phyloP scores from a whole-genome alignment of 176 grass and related monocot species.

The Miscanthus lutarioriparius region DNA sequence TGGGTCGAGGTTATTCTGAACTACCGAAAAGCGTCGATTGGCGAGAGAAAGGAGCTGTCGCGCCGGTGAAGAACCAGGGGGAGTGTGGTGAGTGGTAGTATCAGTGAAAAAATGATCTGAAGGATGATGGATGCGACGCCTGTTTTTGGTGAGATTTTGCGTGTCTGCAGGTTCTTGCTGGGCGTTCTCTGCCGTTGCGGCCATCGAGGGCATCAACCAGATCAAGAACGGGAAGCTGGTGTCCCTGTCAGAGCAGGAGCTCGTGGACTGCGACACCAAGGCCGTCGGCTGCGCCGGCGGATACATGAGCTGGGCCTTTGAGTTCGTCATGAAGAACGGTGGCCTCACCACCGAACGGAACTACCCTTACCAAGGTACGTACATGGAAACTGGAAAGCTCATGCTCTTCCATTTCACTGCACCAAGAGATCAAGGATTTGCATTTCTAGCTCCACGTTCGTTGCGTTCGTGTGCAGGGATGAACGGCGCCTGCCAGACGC shows the following conservation, averaged over 20 bases:
- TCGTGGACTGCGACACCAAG: constrained; percentile 58
- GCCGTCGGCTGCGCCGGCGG: constrained; percentile 55
- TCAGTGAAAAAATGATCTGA: not conserved
- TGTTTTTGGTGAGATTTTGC: not conserved
- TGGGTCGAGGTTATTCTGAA: not conserved
- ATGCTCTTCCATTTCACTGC: not conserved
- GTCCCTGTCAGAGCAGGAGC: constrained; percentile 72
- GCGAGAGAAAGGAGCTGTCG: constrained; percentile 47
- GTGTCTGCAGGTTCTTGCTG: constrained; percentile 53
- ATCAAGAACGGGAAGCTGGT: constrained; percentile 58
- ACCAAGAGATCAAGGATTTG: not conserved
- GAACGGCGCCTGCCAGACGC: constrained; percentile 35
- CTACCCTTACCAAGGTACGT: constrained; percentile 56
- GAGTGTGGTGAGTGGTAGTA: constrained; percentile 40
- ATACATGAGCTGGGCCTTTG: constrained; percentile 41
- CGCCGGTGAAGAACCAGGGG: constrained; percentile 55
- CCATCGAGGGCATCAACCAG: constrained; percentile 63
- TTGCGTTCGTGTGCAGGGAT: not conserved
- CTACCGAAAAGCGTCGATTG: constrained; percentile 47
- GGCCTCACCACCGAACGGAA: constrained; percentile 56
- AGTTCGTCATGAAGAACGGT: constrained; percentile 48
- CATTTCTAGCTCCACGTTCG: not conserved
- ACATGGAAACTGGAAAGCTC: not conserved
- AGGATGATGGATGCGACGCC: not conserved
- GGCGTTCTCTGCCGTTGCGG: constrained; percentile 68